Percentiles rank a stretch among this genome's conserved stretches.
Evolutionary conservation across 1,139 yeast species (phyloP).

Genomic region (Geotrichum bryndzae): DNA sequence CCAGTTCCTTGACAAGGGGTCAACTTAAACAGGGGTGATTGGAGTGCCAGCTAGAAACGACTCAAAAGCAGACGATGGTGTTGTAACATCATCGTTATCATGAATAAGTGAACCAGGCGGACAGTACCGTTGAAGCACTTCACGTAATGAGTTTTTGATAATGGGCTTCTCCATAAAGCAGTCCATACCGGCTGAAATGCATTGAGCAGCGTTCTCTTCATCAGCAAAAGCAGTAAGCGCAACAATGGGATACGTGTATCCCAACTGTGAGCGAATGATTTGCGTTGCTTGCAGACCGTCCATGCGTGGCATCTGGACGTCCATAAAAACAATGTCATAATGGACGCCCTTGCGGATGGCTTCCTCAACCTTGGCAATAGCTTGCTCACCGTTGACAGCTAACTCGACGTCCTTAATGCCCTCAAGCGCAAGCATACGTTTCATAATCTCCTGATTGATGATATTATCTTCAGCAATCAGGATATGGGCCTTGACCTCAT

Average conservation of each 20-base stretch:
- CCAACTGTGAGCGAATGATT: slow-evolving; percentile 58
- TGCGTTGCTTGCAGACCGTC: slow-evolving; percentile 83
- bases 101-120: neutral
- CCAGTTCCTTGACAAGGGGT: neutral
- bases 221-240: slow-evolving; percentile 89
- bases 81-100: neutral
- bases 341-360: slow-evolving; percentile 38
- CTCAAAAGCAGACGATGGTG: neutral
- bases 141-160: slow-evolving; percentile 54
- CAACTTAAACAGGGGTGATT: neutral
- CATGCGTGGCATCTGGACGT: slow-evolving; percentile 91
- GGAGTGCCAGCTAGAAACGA: neutral
- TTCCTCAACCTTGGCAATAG: slow-evolving; percentile 56
- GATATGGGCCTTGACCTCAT: slow-evolving; percentile 32
- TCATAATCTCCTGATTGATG: slow-evolving; percentile 87
- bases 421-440: slow-evolving; percentile 64
- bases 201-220: neutral
- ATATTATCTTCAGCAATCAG: slow-evolving; percentile 92
- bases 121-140: slow-evolving; percentile 37
- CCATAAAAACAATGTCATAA: slow-evolving; percentile 84
- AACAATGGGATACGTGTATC: slow-evolving; percentile 69
- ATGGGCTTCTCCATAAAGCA: slow-evolving; percentile 3
- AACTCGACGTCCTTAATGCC: slow-evolving; percentile 41
- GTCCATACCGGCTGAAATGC: neutral
- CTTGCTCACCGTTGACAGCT: slow-evolving; percentile 90